Percentiles rank a stretch among this genome's conserved stretches.
phyloP scores from a whole-genome alignment of 2,329 filamentous ascomycete genomes.

The Pseudogymnoascus sp. region DNA sequence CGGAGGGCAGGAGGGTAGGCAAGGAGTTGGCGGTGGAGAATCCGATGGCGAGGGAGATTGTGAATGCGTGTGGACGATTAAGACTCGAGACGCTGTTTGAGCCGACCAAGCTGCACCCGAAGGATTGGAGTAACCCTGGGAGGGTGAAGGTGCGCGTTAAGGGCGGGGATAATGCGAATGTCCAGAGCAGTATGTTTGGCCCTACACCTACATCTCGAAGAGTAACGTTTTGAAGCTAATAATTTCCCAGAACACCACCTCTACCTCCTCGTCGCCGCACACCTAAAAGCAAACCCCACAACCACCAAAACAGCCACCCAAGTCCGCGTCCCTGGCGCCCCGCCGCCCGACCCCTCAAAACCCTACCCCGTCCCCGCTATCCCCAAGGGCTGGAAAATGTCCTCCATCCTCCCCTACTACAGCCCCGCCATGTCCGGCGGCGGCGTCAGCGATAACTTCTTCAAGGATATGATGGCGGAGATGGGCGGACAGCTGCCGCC shows the following conservation, averaged over 20 bases:
- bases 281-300: conserved; percentile 72
- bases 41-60: conserved; percentile 82
- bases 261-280: conserved; percentile 69
- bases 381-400: conserved; percentile 88
- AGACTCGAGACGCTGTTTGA: conserved; percentile 73
- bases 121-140: conserved; percentile 96
- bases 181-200: conserved; percentile 57
- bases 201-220: neutral
- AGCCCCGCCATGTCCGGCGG: conserved; percentile 86
- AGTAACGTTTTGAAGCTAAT: conserved; percentile 15
- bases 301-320: conserved; percentile 62
- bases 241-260: conserved; percentile 68
- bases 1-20: conserved; percentile 73
- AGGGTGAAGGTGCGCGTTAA: conserved; percentile 73
- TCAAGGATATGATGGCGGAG: conserved; percentile 95
- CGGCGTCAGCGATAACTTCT: conserved; percentile 86
- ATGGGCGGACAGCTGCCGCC: conserved; percentile 49
- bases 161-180: conserved; percentile 44
- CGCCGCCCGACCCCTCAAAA: conserved; percentile 54
- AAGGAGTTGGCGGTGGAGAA: conserved; percentile 66
- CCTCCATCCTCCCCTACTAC: conserved; percentile 73
- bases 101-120: conserved; percentile 84
- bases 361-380: conserved; percentile 65
- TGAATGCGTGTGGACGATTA: conserved; percentile 70
- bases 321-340: conserved; percentile 63